phyloP scores from a whole-genome alignment of 495 filamentous ascomycete species.

The Aspergillus bertholletiae region DNA sequence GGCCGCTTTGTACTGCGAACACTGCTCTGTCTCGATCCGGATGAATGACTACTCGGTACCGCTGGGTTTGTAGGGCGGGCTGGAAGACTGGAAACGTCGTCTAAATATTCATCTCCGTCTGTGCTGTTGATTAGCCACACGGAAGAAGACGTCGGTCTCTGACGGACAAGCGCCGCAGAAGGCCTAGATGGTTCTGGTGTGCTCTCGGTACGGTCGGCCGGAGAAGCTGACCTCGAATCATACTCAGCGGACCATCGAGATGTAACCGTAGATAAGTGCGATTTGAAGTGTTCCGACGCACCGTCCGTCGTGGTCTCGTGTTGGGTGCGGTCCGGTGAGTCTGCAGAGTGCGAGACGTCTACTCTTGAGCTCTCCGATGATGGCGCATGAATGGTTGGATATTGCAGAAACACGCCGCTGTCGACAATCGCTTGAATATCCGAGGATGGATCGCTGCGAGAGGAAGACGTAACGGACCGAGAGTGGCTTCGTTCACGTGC shows the following conservation, averaged over 20 bases:
- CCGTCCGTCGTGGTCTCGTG: constrained; percentile 34
- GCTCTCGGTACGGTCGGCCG: constrained; percentile 16
- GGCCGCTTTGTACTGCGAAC: constrained; percentile 33
- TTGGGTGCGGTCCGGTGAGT: constrained; percentile 5
- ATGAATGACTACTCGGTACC: constrained; percentile 31
- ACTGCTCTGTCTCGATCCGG: constrained; percentile 37
- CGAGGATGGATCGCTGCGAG: constrained; percentile 35
- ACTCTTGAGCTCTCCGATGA: constrained; percentile 47
- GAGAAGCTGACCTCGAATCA: constrained; percentile 26
- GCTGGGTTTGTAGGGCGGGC: constrained; percentile 30
- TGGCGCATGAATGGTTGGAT: constrained; percentile 44
- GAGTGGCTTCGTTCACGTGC: constrained; percentile 30
- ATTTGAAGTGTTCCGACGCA: constrained; percentile 59
- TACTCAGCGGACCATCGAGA: constrained; percentile 57
- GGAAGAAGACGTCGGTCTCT: constrained; percentile 37
- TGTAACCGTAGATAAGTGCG: constrained; percentile 69
- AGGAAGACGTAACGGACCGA: constrained; percentile 35
- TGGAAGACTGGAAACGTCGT: constrained; percentile 41
- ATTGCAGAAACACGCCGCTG: constrained; percentile 44
- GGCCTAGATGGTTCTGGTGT: constrained; percentile 21
- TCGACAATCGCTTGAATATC: constrained; percentile 40
- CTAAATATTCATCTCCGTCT: constrained; percentile 34
- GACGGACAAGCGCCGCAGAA: constrained; percentile 22
- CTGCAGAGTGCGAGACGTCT: constrained; percentile 32
- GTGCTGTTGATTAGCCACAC: constrained; percentile 45